phyloP scores from a whole-genome alignment of 2,329 filamentous ascomycete species.

The Penicillium sp. region DNA sequence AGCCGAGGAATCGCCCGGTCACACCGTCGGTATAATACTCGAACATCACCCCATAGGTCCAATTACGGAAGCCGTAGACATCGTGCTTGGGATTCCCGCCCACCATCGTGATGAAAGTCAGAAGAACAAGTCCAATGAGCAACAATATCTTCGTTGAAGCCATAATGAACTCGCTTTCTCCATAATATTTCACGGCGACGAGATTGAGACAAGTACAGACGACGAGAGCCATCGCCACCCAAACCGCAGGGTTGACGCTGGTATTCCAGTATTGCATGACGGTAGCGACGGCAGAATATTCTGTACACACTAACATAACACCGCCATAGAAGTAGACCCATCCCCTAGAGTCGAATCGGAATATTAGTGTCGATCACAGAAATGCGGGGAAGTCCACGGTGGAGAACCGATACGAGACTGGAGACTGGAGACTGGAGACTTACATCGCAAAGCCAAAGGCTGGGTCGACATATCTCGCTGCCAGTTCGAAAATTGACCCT shows the following conservation, averaged over 20 bases:
- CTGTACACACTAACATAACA: constrained; percentile 52
- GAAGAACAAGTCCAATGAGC: constrained; percentile 69
- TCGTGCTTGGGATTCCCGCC: constrained; percentile 76
- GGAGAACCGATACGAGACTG: no score
- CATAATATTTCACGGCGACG: constrained; percentile 71
- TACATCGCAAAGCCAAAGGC: constrained; percentile 48
- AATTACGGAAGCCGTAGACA: constrained; percentile 71
- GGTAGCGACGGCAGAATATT: constrained; percentile 50
- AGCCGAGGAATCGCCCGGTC: constrained; percentile 72
- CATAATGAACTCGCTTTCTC: constrained; percentile 73
- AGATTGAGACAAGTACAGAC: constrained; percentile 64
- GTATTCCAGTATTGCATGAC: constrained; percentile 53
- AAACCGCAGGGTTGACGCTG: constrained; percentile 46
- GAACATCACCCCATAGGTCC: constrained; percentile 65
- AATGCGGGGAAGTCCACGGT: not conserved
- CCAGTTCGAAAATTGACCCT: constrained; percentile 53
- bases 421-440: no score
- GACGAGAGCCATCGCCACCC: constrained; percentile 48
- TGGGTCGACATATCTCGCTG: constrained; percentile 54
- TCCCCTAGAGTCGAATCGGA: constrained; percentile 25
- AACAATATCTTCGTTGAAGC: constrained; percentile 72
- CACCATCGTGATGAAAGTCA: constrained; percentile 80
- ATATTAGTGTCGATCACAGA: not conserved
- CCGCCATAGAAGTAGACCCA: constrained; percentile 54
- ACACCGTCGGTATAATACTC: constrained; percentile 66